Percentiles rank a stretch among this genome's conserved stretches.
Evolutionary conservation across 768 basidiomycete species (phyloP).

Genomic region (Collybia sp.): DNA sequence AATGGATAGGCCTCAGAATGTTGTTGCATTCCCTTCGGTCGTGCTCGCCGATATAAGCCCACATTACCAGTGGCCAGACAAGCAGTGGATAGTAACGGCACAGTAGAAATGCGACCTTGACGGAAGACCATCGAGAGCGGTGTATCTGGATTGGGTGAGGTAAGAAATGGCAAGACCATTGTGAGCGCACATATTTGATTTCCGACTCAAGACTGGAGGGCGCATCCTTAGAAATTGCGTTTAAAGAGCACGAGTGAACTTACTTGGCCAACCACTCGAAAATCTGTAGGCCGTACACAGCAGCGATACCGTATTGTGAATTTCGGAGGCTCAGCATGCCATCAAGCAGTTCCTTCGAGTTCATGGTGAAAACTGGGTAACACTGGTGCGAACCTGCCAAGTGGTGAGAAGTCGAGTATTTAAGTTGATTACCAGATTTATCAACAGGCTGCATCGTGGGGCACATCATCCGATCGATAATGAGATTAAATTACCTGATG

Average conservation of each 20-base stretch:
- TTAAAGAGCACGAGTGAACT: conserved; percentile 8
- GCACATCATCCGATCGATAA: not conserved
- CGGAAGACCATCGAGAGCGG: conserved; percentile 28
- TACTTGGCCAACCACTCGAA: conserved; percentile 36
- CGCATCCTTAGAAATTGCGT: not conserved
- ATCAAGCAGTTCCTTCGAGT: not conserved
- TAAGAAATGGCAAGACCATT: not conserved
- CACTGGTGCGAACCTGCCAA: not conserved
- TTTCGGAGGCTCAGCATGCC: conserved; percentile 13
- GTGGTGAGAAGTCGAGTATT: not conserved
- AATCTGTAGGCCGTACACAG: conserved; percentile 24
- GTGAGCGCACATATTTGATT: not conserved
- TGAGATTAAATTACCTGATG: not conserved
- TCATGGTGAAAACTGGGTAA: not conserved
- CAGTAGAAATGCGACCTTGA: conserved; percentile 33
- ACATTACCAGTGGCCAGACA: conserved; percentile 31
- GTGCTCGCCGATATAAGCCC: conserved; percentile 32
- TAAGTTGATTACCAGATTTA: not conserved
- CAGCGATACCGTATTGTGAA: conserved; percentile 26
- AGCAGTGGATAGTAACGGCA: conserved; percentile 37
- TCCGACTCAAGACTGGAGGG: not conserved
- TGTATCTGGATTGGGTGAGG: conserved; percentile 22
- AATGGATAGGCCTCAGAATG: conserved; percentile 24
- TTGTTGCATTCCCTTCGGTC: conserved; percentile 21
- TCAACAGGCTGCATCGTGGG: not conserved